A percentile compares a stretch with the other conserved stretches of the same genome.
Conservation (phyloP, 176 grass and related monocot species). For the Carex pumila region DNA sequence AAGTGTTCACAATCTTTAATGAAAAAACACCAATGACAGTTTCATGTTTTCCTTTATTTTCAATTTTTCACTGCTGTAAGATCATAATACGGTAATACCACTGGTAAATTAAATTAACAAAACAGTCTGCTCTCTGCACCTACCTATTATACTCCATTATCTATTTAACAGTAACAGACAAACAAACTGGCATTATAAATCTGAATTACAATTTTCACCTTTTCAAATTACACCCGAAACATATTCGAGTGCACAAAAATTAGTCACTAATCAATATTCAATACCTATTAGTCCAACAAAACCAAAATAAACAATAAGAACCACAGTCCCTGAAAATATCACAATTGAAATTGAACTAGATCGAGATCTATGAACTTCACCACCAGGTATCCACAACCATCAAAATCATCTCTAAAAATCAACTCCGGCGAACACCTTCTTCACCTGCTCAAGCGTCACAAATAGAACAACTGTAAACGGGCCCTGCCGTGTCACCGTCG, state of each 20-base stretch:
- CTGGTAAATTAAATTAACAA: too few species aligned
- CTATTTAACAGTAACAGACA: neutral
- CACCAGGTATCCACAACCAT: too few species aligned
- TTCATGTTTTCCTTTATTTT: too few species aligned
- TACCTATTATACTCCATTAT: too few species aligned
- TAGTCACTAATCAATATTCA: neutral
- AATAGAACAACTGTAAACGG: constrained; percentile 96
- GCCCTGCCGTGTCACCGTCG: constrained; percentile 81
- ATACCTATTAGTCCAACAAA: neutral
- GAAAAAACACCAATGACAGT: too few species aligned
- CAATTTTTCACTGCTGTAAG: too few species aligned
- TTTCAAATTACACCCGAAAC: neutral
- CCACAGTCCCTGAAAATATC: neutral
- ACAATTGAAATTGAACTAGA: neutral
- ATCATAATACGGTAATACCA: too few species aligned
- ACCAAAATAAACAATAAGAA: neutral
- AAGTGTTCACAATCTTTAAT: too few species aligned
- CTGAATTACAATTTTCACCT: neutral
- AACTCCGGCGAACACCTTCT: constrained; percentile 75
- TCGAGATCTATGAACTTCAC: neutral
- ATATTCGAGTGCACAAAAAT: neutral
- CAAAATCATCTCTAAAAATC: constrained; percentile 33
- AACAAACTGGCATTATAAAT: neutral
- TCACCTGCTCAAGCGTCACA: constrained; percentile 97
- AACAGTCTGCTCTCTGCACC: too few species aligned